Evolutionary conservation across 257 asterid species (phyloP).

Genomic region (Cynanchum wilfordii): DNA sequence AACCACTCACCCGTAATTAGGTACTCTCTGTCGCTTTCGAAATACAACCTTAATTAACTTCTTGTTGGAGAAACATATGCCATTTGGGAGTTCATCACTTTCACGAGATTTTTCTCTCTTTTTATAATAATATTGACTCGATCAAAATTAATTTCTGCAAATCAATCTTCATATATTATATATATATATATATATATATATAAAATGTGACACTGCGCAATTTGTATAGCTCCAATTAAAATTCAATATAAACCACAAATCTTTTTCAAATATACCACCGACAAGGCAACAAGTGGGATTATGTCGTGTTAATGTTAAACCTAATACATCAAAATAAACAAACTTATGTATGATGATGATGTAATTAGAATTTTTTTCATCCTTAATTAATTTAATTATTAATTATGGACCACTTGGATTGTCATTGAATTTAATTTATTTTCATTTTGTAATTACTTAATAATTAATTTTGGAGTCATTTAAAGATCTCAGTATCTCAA

Average conservation of each 20-base stretch:
- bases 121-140: background rate
- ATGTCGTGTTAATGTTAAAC: background rate
- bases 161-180: too few relatives aligned
- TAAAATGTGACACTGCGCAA: too few relatives aligned
- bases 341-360: background rate
- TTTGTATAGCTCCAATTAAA: too few relatives aligned
- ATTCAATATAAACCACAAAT: background rate
- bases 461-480: background rate
- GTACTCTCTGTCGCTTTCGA: background rate
- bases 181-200: too few relatives aligned
- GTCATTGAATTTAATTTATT: background rate
- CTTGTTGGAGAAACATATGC: background rate
- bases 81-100: background rate
- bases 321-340: slow-evolving; percentile 1
- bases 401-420: slow-evolving; percentile 12
- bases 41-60: background rate
- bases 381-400: background rate
- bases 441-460: background rate
- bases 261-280: background rate
- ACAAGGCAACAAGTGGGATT: slow-evolving; percentile 15
- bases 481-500: background rate
- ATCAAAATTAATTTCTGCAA: too few relatives aligned
- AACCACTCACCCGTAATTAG: background rate
- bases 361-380: background rate
- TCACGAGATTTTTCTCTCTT: background rate